Base-by-base conservation (phyloP, 495 filamentous ascomycete genomes). In the Penicillium nucicola region DNA sequence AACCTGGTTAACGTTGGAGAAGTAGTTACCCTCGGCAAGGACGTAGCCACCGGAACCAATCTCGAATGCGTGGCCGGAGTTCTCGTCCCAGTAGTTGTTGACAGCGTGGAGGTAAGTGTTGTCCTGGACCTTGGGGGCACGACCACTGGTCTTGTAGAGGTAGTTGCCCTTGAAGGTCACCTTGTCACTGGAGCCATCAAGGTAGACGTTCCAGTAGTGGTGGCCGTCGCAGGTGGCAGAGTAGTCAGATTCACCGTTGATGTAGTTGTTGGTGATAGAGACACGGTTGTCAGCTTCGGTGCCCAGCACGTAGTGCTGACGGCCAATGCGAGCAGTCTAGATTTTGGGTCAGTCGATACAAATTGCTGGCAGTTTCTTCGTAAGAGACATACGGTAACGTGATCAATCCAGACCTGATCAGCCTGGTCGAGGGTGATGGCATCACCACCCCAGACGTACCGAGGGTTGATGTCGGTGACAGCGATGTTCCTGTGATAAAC, bases 11-110 rank as follows among this genome's bases (percentile, higher is more conserved):
- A 52, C 49, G n/a, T 40, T 31, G 23, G 22, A 15, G 35, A 52
- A 52, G 42, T 33, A 32, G 42, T 52, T 52, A 13, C 49, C 49
- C 25, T 52, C 49, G 6, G 35, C 35, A 13, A 52, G 42, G 5
- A 40, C 49, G 23, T 52, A 39, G 15, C 34, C 35, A 9, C 42
- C 49, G 32, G 36, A 28, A 7, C 44, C 44, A 8, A 46, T 37
- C 33, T 46, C 44, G 22, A 46, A 46, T 20, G 74, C 71, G 60
- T 83, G 79, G 31, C 79, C 78, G 31, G 65, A 53, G 60, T 71
- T 75, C 50, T 72, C 66, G 57, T 77, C 69, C 61, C 69, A 82
- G 73, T 81, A 81, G 71, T 82, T 84, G 77, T 82, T 84, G 55
- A 80, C 64, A 6, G 72, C 69, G 50, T 74, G 70, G 9, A 75